Evolutionary conservation across 441 rosid species (phyloP).

Genomic region (Mallotus japonicus): DNA sequence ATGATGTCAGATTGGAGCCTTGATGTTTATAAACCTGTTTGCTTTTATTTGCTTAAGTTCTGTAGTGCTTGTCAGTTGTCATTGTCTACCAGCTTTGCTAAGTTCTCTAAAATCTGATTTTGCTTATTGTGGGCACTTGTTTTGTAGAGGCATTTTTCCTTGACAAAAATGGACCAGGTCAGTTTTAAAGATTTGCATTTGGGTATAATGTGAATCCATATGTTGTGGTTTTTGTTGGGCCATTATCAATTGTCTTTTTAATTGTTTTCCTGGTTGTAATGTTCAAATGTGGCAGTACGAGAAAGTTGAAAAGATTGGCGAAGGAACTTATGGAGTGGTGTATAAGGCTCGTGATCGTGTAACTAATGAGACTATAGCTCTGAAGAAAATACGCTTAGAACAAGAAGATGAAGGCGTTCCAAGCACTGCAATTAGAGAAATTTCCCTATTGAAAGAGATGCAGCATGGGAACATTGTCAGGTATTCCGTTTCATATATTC

Average conservation of each 20-base stretch:
- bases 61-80: no score
- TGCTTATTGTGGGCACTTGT: neutral
- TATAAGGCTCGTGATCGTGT: slow-evolving; percentile 88
- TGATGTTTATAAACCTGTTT: no score
- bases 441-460: slow-evolving; percentile 89
- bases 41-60: no score
- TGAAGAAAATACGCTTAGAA: slow-evolving; percentile 58
- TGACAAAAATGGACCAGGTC: slow-evolving; percentile 15
- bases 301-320: slow-evolving; percentile 98
- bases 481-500: slow-evolving; percentile 28
- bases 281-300: slow-evolving; percentile 58
- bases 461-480: slow-evolving; percentile 91
- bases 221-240: slow-evolving; percentile 3
- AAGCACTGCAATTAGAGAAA: slow-evolving; percentile 86
- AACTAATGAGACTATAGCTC: slow-evolving; percentile 87
- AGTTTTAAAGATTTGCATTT: neutral
- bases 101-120: neutral
- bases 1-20: no score
- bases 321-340: slow-evolving; percentile 97
- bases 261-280: neutral
- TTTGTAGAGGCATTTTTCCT: slow-evolving; percentile 8
- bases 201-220: neutral
- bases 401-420: slow-evolving; percentile 95
- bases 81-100: no score
- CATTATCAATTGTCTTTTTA: neutral